Conservation (phyloP, 169 alveolate genomes). For the Cryptosporidium muris region DNA sequence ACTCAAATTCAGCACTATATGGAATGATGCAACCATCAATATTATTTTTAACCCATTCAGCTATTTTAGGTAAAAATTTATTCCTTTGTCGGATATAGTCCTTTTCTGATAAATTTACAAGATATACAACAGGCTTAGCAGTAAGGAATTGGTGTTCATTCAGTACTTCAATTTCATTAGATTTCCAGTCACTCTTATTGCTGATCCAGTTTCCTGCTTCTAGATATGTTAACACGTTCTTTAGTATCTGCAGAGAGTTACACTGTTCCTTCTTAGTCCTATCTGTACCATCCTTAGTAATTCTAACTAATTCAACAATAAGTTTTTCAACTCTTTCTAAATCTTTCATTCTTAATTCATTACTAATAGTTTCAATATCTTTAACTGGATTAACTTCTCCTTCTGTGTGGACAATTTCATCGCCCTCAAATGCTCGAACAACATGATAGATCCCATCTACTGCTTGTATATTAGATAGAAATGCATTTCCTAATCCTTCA, state of each 20-base stretch:
- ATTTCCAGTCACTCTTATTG: constrained; percentile 88
- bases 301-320: constrained; percentile 90
- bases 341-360: constrained; percentile 96
- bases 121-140: constrained; percentile 98
- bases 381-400: constrained; percentile 98
- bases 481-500: constrained; percentile 99
- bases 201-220: constrained; percentile 90
- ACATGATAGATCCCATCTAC: constrained; percentile 98
- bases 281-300: constrained; percentile 87
- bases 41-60: constrained; percentile 95
- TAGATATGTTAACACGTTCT: constrained; percentile 84
- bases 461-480: constrained; percentile 96
- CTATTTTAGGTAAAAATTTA: constrained; percentile 94
- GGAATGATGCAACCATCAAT: constrained; percentile 98
- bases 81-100: constrained; percentile 96
- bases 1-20: constrained; percentile 96
- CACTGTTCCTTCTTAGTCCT: constrained; percentile 88
- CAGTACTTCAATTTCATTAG: constrained; percentile 88
- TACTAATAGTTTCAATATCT: constrained; percentile 94
- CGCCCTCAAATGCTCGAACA: constrained; percentile 97
- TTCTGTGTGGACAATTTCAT: constrained; percentile 95
- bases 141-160: constrained; percentile 94
- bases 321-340: constrained; percentile 86
- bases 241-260: constrained; percentile 90
- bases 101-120: constrained; percentile 93